Base-by-base conservation (phyloP, 306 rosid genomes). In the Fragaria ananassa region DNA sequence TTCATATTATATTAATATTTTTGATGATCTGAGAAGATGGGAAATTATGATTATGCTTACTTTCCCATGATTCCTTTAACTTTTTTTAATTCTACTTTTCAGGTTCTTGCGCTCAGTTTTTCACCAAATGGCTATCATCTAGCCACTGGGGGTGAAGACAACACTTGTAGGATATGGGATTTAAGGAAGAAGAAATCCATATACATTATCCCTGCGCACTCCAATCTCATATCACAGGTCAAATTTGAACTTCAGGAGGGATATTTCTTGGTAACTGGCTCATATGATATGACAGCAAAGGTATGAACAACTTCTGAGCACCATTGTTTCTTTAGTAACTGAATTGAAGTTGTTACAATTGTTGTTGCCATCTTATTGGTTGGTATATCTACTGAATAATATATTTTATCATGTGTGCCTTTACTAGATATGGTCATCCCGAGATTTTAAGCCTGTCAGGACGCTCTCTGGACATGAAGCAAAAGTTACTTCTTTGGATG, bases 181-280 rank as follows among this genome's bases (percentile, higher is more conserved):
- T 82, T 95, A 78, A 86, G 97, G 81, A 95, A 95, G 89, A 92
- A 86, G 86, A 90, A 81, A 88, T 92, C 99, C 39, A 56, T 92
- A 65, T 91, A 90, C 80, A 75, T 71, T 63, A 95, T 95, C 79
- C 97, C 97, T n/a, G 99, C 99, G 13, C 99, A 95, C 80, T 79
- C 99, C 50, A 95, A 90, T 79, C 89, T 92, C 23, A 83, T 95
- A 88, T 92, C 97, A 69, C 92, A 95, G 85, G 96, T 95, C 78
- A 91, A 95, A 76, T 92, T 85, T 82, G 97, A 95, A 80, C 97
- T 97, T 49, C 97, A 92, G 53, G 99, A 90, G 83, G 99, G 99
- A 81, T 95, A 95, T 85, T 95, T 88, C 86, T 85, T 95, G 83
- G 97, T 88, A 58, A 92, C 99, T 47, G 97, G 92, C 56, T 95